These are phyloP conservation scores for Gossypium anomalum DNA, from an alignment of 345 rosid genomes.

Conservation along the genomic window DNA sequence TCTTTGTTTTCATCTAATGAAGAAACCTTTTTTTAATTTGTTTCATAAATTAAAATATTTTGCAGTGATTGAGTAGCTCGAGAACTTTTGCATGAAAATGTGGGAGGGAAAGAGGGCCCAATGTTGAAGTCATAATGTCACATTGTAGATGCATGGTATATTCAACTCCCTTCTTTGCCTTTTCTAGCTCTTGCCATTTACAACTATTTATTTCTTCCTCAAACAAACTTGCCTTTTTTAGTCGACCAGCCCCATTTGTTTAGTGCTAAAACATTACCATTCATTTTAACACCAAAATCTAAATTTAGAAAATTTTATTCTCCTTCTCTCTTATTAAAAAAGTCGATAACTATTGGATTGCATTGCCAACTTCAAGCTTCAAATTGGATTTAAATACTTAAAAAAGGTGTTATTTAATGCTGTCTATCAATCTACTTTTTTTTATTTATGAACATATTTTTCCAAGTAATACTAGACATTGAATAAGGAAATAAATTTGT, in stretches of 20 bases:
- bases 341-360: too few relatives aligned
- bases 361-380: too few relatives aligned
- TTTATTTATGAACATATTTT: not conserved
- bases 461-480: not conserved
- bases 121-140: conserved; percentile 11
- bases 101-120: conserved; percentile 8
- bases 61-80: conserved; percentile 49
- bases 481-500: not conserved
- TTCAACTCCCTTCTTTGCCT: conserved; percentile 23
- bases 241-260: too few relatives aligned
- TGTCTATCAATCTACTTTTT: not conserved
- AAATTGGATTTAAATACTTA: too few relatives aligned
- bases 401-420: not conserved
- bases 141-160: conserved; percentile 21
- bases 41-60: conserved; percentile 17
- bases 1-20: conserved; percentile 17
- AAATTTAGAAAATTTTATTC: too few relatives aligned
- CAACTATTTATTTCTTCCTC: not conserved
- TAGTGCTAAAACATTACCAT: too few relatives aligned
- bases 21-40: not conserved
- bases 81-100: conserved; percentile 41
- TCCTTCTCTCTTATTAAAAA: too few relatives aligned
- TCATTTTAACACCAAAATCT: too few relatives aligned
- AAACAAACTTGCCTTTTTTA: too few relatives aligned
- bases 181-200: not conserved